A percentile compares a stretch with the other conserved stretches of the same genome.
phyloP scores from a whole-genome alignment of 2,329 filamentous ascomycete genomes.

The Pyrenophora graminea region DNA sequence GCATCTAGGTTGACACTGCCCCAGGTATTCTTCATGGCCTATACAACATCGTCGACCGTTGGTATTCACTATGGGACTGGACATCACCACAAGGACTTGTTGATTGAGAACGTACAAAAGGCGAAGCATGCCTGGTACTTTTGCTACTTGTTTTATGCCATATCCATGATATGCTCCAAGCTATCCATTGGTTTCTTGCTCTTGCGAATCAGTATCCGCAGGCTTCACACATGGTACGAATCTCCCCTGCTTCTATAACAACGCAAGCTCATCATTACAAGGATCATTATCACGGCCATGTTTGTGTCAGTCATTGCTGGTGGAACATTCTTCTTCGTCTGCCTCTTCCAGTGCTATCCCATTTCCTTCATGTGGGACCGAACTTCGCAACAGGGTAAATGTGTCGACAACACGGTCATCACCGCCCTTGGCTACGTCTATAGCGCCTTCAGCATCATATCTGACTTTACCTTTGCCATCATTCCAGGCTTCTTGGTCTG shows the following conservation, averaged over 20 bases:
- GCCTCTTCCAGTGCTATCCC: conserved; percentile 57
- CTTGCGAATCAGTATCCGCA: conserved; percentile 37
- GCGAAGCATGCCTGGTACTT: conserved; percentile 41
- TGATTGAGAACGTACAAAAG: conserved; percentile 22
- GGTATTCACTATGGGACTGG: conserved; percentile 40
- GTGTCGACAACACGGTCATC: conserved; percentile 48
- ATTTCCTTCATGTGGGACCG: conserved; percentile 56
- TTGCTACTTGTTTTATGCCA: conserved; percentile 41
- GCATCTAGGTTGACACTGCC: conserved; percentile 2
- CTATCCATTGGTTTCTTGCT: conserved; percentile 42
- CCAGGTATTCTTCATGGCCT: conserved; percentile 32
- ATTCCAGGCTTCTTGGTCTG: conserved; percentile 58
- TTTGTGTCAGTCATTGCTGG: conserved; percentile 44
- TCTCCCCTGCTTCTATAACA: too few relatives aligned
- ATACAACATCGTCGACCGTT: conserved; percentile 31
- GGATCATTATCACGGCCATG: conserved; percentile 48
- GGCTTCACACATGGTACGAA: conserved; percentile 30
- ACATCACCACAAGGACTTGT: conserved; percentile 32
- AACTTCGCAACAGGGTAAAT: conserved; percentile 45
- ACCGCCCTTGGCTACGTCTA: conserved; percentile 52
- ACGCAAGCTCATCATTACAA: neutral
- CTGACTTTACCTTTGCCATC: conserved; percentile 56
- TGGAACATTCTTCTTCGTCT: conserved; percentile 51
- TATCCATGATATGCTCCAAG: conserved; percentile 41
- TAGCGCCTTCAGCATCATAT: conserved; percentile 52